Conservation (phyloP, 208 protist species). For the Leishmania arabica region DNA sequence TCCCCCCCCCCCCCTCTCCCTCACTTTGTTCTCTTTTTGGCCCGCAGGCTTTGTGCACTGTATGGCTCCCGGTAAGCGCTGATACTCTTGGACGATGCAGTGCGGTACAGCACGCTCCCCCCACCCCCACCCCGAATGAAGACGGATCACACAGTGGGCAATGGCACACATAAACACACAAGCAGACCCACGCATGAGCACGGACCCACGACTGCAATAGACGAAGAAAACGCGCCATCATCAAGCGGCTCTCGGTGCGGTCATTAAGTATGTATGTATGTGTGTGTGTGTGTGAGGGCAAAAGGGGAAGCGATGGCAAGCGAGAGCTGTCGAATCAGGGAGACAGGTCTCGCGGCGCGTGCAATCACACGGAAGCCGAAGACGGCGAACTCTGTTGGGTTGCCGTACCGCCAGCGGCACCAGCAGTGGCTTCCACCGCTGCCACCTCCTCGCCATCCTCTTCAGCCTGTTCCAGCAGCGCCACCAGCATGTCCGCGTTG, state of each 20-base stretch:
- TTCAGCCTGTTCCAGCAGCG: conserved; percentile 36
- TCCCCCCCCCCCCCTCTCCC: no score
- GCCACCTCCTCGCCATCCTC: conserved; percentile 30
- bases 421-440: neutral
- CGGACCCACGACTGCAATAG: neutral
- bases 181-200: neutral
- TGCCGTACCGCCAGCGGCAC: neutral
- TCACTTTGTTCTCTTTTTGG: no score
- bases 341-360: conserved; percentile 6
- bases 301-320: neutral
- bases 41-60: no score
- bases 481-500: conserved; percentile 66
- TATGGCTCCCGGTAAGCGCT: no score
- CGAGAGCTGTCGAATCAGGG: neutral
- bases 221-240: neutral
- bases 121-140: neutral
- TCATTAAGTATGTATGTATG: neutral
- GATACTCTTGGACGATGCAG: neutral
- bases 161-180: neutral
- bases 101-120: neutral
- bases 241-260: neutral
- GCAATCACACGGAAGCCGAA: neutral
- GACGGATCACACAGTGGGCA: neutral
- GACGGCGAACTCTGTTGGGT: neutral
- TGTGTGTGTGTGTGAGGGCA: neutral